A percentile compares a stretch with the other conserved stretches of the same genome.
Conservation (phyloP, 306 rosid species). For the Cucumis melo region DNA sequence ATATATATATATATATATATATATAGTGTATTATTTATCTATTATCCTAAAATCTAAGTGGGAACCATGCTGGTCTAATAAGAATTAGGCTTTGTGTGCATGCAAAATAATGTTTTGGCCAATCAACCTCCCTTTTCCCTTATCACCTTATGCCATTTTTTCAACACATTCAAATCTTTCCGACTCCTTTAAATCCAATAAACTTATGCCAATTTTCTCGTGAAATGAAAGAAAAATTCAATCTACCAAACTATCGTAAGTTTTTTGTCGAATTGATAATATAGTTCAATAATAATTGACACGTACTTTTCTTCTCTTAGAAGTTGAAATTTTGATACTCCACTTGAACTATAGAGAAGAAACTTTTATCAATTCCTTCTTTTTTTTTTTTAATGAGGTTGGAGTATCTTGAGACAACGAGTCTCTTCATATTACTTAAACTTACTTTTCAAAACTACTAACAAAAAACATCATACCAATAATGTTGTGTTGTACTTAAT, state of each 20-base stretch:
- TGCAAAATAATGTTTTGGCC: conserved; percentile 23
- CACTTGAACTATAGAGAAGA: too few species aligned
- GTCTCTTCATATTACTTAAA: not conserved
- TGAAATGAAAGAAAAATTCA: too few species aligned
- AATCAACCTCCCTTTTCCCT: conserved; percentile 20
- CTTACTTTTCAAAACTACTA: not conserved
- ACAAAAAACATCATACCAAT: not conserved
- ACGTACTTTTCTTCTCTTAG: too few species aligned
- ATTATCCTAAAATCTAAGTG: conserved; percentile 40
- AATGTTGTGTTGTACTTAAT: not conserved
- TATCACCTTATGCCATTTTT: conserved; percentile 22
- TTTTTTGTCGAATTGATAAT: not conserved
- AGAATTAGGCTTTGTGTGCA: conserved; percentile 42
- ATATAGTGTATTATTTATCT: conserved; percentile 24
- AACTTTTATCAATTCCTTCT: too few species aligned
- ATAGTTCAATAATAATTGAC: not conserved
- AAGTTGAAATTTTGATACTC: not conserved
- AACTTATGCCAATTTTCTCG: not conserved
- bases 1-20: too few species aligned
- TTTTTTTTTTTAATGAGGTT: not conserved
- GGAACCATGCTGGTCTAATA: conserved; percentile 74
- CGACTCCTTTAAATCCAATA: not conserved
- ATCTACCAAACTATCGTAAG: not conserved
- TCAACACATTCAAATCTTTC: conserved; percentile 7
- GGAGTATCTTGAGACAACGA: not conserved